These are phyloP conservation scores for Oryza glaberrima DNA, from an alignment of 176 grass and related monocot genomes.

Conservation along the genomic window DNA sequence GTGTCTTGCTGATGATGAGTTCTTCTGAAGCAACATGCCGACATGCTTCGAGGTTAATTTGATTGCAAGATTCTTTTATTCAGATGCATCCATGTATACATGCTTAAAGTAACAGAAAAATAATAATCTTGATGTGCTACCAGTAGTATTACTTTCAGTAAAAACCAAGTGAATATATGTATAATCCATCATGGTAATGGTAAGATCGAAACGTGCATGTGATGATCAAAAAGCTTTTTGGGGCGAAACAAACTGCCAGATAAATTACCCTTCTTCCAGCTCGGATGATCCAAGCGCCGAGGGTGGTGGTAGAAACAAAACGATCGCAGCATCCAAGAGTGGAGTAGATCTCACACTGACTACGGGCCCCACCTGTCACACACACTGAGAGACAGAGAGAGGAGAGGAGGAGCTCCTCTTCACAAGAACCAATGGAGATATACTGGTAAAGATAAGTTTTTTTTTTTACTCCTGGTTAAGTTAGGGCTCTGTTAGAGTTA, in stretches of 20 bases:
- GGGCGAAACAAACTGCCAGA: not conserved
- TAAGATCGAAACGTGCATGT: slow-evolving; percentile 24
- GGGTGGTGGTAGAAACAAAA: slow-evolving; percentile 30
- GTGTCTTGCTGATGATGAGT: not conserved
- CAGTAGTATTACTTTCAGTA: not conserved
- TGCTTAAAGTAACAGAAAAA: not conserved
- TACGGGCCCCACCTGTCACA: not conserved
- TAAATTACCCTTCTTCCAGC: slow-evolving; percentile 18
- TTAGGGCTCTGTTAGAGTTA: slow-evolving; percentile 11
- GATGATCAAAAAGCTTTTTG: slow-evolving; percentile 29
- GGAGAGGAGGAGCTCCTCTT: not conserved
- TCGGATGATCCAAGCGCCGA: not conserved
- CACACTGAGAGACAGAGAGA: not conserved
- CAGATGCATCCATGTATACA: not conserved
- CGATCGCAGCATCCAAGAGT: not conserved
- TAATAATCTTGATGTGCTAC: not conserved
- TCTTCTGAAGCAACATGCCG: slow-evolving; percentile 37
- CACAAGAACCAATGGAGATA: slow-evolving; percentile 16
- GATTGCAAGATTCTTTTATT: slow-evolving; percentile 20
- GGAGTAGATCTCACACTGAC: not conserved
- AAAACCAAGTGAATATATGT: slow-evolving; percentile 14
- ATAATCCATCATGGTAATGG: slow-evolving; percentile 1
- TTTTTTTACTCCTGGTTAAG: not conserved
- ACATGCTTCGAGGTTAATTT: slow-evolving; percentile 30
- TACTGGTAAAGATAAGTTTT: slow-evolving; percentile 8